Conservation (phyloP, 1,284 basidiomycete species). For the Moesziomyces sp. region DNA sequence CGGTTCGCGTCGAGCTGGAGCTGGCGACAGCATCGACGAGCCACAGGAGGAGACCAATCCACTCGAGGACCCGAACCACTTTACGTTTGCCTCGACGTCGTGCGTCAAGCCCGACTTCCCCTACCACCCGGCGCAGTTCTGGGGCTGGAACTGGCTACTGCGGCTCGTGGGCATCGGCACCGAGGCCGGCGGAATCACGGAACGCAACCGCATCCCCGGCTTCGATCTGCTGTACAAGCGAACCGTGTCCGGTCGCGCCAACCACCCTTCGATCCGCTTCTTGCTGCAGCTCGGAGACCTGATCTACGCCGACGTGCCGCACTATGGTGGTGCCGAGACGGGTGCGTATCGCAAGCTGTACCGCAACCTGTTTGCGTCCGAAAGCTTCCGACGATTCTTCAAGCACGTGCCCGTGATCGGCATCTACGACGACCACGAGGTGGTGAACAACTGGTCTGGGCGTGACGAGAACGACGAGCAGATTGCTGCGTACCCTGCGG, state of each 20-base stretch:
- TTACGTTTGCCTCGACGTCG: slow-evolving; percentile 62
- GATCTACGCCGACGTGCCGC: slow-evolving; percentile 81
- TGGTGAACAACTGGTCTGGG: slow-evolving; percentile 69
- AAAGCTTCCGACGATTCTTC: slow-evolving; percentile 63
- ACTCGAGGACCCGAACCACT: slow-evolving; percentile 65
- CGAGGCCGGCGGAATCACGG: slow-evolving; percentile 53
- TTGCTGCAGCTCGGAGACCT: slow-evolving; percentile 71
- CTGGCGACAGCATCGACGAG: slow-evolving; percentile 4
- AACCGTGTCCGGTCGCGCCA: slow-evolving; percentile 31
- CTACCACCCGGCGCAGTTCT: slow-evolving; percentile 65
- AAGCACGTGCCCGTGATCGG: slow-evolving; percentile 62
- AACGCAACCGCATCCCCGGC: slow-evolving; percentile 73
- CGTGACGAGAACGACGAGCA: slow-evolving; percentile 72
- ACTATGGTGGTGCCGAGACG: slow-evolving; percentile 54
- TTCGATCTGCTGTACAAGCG: slow-evolving; percentile 75
- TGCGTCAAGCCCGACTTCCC: slow-evolving; percentile 68
- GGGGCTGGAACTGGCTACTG: slow-evolving; percentile 64
- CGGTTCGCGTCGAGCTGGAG: slow-evolving; percentile 19
- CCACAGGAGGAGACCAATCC: slow-evolving; percentile 43
- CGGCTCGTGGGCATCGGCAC: slow-evolving; percentile 51
- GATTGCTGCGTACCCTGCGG: slow-evolving; percentile 73
- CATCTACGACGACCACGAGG: slow-evolving; percentile 67
- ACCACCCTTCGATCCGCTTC: slow-evolving; percentile 67
- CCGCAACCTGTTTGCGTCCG: slow-evolving; percentile 64
- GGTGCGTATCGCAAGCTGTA: slow-evolving; percentile 62